Conservation (phyloP, 345 rosid genomes). For the Dipteronia sinensis region DNA sequence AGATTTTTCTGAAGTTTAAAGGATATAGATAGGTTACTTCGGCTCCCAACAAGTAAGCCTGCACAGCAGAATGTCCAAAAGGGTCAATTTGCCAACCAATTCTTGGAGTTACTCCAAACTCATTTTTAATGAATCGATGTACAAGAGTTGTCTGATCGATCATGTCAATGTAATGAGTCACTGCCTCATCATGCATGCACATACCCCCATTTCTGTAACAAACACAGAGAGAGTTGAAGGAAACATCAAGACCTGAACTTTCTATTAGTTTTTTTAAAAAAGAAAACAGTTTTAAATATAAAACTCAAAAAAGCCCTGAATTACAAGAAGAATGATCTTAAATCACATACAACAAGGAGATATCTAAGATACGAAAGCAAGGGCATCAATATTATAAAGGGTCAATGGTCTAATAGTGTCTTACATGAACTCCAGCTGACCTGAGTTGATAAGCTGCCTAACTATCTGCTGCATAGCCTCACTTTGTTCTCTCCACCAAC, state of each 20-base stretch:
- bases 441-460: conserved; percentile 63
- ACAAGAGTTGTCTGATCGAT: conserved; percentile 98
- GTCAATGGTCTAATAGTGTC: conserved; percentile 9
- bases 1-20: conserved; percentile 3
- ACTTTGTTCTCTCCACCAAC: conserved; percentile 96
- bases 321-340: conserved; percentile 1
- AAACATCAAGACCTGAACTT: conserved; percentile 1
- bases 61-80: conserved; percentile 98
- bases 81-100: conserved; percentile 99
- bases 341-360: not conserved
- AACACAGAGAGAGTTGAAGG: conserved; percentile 9
- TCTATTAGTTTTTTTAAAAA: not conserved
- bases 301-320: not conserved
- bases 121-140: conserved; percentile 73
- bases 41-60: conserved; percentile 93
- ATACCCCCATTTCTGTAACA: conserved; percentile 91
- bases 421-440: conserved; percentile 95
- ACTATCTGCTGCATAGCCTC: conserved; percentile 54
- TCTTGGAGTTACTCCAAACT: conserved; percentile 88
- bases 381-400: not conserved
- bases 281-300: not conserved
- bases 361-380: not conserved
- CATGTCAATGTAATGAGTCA: conserved; percentile 92
- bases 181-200: conserved; percentile 99
- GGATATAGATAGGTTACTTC: conserved; percentile 50